Evolutionary conservation across 495 filamentous ascomycete species (phyloP).

Genomic region (Rostrohypoxylon terebratum): DNA sequence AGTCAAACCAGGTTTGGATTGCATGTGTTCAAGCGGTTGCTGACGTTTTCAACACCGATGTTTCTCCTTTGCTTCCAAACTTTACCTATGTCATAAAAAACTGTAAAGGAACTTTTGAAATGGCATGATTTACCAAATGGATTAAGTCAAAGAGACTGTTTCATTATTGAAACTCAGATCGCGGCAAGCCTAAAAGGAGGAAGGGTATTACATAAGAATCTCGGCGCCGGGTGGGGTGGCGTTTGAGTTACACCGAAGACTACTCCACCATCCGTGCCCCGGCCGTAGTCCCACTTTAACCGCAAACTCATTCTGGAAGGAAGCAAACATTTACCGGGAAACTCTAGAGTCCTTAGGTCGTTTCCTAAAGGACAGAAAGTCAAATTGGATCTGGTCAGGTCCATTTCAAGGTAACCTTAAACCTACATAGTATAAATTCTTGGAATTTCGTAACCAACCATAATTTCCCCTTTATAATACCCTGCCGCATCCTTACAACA

Average conservation of each 20-base stretch:
- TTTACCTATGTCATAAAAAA: no score
- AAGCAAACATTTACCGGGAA: neutral
- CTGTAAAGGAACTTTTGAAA: neutral
- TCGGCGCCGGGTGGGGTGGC: constrained; percentile 1
- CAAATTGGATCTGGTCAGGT: neutral
- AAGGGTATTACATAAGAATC: neutral
- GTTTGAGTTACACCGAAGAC: neutral
- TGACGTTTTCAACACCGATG: neutral
- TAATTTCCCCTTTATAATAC: neutral
- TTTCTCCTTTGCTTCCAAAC: neutral
- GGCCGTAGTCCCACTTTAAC: constrained; percentile 3
- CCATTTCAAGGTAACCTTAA: neutral
- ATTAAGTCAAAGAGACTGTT: neutral
- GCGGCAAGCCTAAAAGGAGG: neutral
- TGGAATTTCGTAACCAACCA: neutral
- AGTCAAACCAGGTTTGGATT: constrained; percentile 13
- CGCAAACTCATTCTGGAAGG: neutral
- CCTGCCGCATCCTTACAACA: neutral
- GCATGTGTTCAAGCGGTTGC: neutral
- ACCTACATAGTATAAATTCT: no score
- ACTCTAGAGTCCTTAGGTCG: neutral
- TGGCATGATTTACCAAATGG: neutral
- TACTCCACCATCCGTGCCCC: neutral
- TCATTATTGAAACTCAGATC: neutral
- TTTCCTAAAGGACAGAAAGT: neutral